phyloP scores from a whole-genome alignment of 495 filamentous ascomycete genomes.

The Viridothelium virens region DNA sequence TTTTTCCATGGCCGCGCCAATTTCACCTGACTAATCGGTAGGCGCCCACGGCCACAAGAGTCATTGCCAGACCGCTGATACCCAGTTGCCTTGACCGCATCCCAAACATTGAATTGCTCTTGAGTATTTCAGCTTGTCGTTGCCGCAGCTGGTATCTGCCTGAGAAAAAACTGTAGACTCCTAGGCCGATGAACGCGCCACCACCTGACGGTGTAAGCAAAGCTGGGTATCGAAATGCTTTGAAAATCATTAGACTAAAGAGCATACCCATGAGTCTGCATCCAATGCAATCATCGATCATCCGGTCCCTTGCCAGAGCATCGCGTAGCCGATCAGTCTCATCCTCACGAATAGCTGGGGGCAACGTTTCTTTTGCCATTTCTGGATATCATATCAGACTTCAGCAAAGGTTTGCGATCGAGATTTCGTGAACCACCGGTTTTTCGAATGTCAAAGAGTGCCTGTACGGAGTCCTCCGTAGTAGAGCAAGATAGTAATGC shows the following conservation, averaged over 20 bases:
- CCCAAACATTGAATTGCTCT: constrained; percentile 65
- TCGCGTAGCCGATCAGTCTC: constrained; percentile 10
- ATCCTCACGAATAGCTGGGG: background rate
- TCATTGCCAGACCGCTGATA: constrained; percentile 62
- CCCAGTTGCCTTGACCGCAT: constrained; percentile 64
- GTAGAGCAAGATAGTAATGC: no score
- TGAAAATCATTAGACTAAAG: background rate
- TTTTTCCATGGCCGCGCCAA: no score
- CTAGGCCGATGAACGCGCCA: constrained; percentile 81
- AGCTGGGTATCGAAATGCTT: no score
- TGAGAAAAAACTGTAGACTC: constrained; percentile 75
- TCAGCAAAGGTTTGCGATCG: background rate
- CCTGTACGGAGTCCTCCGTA: no score
- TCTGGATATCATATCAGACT: background rate
- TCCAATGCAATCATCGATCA: constrained; percentile 33
- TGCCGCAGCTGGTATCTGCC: constrained; percentile 67
- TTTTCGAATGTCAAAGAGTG: no score
- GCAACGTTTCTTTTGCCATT: background rate
- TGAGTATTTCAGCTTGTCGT: constrained; percentile 60
- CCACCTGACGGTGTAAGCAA: constrained; percentile 47
- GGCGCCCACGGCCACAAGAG: constrained; percentile 61
- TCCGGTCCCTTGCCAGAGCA: constrained; percentile 21
- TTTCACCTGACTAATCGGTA: constrained; percentile 48
- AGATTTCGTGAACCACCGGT: background rate
- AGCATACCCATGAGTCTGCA: constrained; percentile 36